These are phyloP conservation scores for Bipolaris oryzae DNA, from an alignment of 2,329 filamentous ascomycete genomes.

Conservation along the genomic window DNA sequence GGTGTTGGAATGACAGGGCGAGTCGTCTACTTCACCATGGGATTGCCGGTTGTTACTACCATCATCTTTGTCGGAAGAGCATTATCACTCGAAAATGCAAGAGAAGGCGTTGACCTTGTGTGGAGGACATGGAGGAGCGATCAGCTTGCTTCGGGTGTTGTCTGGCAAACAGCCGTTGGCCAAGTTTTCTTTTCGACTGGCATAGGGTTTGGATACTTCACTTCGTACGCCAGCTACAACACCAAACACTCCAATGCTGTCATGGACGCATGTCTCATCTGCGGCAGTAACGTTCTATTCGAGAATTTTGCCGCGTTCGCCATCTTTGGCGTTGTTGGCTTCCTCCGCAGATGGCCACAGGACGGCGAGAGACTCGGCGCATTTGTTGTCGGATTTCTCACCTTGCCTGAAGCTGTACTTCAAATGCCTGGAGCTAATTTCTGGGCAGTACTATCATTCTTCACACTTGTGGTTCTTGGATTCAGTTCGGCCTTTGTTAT, in stretches of 20 bases:
- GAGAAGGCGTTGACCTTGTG: slow-evolving; percentile 58
- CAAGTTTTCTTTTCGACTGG: slow-evolving; percentile 67
- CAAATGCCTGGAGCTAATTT: slow-evolving; percentile 64
- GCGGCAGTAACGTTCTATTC: slow-evolving; percentile 62
- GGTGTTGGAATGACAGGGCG: slow-evolving; percentile 64
- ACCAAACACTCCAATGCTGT: slow-evolving; percentile 63
- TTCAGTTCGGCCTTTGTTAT: slow-evolving; percentile 66
- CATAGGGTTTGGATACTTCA: slow-evolving; percentile 63
- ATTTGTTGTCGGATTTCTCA: slow-evolving; percentile 65
- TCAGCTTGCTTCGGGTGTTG: slow-evolving; percentile 57
- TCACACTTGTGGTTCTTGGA: slow-evolving; percentile 63
- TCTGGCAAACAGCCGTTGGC: slow-evolving; percentile 66
- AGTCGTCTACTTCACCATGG: slow-evolving; percentile 68
- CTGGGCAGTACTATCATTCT: slow-evolving; percentile 65
- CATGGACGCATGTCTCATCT: slow-evolving; percentile 63
- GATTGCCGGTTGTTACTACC: slow-evolving; percentile 62
- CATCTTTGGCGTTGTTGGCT: slow-evolving; percentile 64
- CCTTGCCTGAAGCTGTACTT: slow-evolving; percentile 61
- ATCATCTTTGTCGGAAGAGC: slow-evolving; percentile 63
- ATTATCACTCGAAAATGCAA: slow-evolving; percentile 61
- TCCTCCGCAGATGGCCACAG: slow-evolving; percentile 50
- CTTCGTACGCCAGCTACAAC: slow-evolving; percentile 64
- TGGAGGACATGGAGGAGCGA: slow-evolving; percentile 58
- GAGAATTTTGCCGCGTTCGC: slow-evolving; percentile 60
- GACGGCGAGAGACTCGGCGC: slow-evolving; percentile 57